Conservation (phyloP, 2,329 filamentous ascomycete genomes). For the Hyphodiscus sp. region DNA sequence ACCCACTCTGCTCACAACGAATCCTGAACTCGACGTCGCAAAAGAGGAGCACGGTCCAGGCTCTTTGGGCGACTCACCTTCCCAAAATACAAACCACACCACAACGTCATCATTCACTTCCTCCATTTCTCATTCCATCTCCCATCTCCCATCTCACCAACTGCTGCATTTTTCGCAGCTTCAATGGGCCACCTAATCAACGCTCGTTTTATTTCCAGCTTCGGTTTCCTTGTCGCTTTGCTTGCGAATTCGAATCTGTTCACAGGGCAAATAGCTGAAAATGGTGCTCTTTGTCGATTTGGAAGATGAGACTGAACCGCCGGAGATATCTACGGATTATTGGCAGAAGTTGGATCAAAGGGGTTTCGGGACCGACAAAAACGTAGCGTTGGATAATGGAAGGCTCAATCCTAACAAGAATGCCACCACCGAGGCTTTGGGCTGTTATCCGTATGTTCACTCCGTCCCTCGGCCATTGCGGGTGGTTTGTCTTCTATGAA, state of each 20-base stretch:
- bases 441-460: constrained; percentile 60
- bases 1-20: too few species aligned
- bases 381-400: constrained; percentile 1
- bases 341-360: constrained; percentile 2
- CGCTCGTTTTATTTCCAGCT: constrained; percentile 19
- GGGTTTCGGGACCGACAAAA: constrained; percentile 10
- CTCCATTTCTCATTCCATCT: not conserved
- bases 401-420: constrained; percentile 44
- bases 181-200: constrained; percentile 22
- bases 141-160: not conserved
- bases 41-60: not conserved
- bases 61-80: not conserved
- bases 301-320: constrained; percentile 28
- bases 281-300: constrained; percentile 31
- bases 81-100: not conserved
- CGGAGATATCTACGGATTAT: constrained; percentile 15
- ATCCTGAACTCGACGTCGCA: not conserved
- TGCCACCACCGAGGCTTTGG: constrained; percentile 54
- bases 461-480: constrained; percentile 11
- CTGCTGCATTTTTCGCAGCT: constrained; percentile 12
- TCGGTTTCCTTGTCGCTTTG: constrained; percentile 3
- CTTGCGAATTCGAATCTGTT: not conserved
- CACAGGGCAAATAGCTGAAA: constrained; percentile 4
- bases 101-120: not conserved
- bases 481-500: not conserved